Base-by-base conservation (phyloP, 805 yeast genomes). In the Metschnikowia lochheadii region DNA sequence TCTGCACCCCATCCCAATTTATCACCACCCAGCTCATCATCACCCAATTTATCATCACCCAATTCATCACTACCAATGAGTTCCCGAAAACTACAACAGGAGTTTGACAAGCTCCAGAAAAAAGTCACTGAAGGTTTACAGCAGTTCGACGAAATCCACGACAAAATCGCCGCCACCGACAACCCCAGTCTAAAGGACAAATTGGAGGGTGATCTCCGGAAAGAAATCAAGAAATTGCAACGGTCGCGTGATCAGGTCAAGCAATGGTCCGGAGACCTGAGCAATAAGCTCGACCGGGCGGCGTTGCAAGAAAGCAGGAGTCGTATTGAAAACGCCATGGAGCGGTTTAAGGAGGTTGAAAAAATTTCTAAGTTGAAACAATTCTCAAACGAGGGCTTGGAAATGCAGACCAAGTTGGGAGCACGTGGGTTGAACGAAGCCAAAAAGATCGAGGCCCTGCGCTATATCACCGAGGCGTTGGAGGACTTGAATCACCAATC, bases 191-290 rank as follows among this genome's bases (percentile, higher is more conserved):
- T 91, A 66, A 87, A 92, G 72, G 98, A 92, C 66, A 92, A 92
- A 67, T 77, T 94, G 51, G 99, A 94, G 66, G 79, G 83, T 54
- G 99, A 92, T 65, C 76, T 92, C 64, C 91, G 94, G 72, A 85
- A 94, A 62, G 98, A 94, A 68, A 91, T 94, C 69, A 92, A 94
- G 69, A 92, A 90, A 68, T 77, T 92, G 51, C 99, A 92, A 66
- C 82, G 96, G 65, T 83, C 86, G 60, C 80, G 98, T 65, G 99
- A 92, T 68, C 98, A 90, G 72, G 88, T 92, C 61, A 92, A 92
- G 71, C 87, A 87, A 50, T 92, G 99, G 99, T 72, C 90, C 65
- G 82, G 92, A 40, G 91, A 92, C 58, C 87, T 85, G 59, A 96
- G 91, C 55, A 90, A 91, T 43, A 90, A 95, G 66, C 96, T 92